Conservation (phyloP, 140 eudicot genomes). For the Senecio squalidus region DNA sequence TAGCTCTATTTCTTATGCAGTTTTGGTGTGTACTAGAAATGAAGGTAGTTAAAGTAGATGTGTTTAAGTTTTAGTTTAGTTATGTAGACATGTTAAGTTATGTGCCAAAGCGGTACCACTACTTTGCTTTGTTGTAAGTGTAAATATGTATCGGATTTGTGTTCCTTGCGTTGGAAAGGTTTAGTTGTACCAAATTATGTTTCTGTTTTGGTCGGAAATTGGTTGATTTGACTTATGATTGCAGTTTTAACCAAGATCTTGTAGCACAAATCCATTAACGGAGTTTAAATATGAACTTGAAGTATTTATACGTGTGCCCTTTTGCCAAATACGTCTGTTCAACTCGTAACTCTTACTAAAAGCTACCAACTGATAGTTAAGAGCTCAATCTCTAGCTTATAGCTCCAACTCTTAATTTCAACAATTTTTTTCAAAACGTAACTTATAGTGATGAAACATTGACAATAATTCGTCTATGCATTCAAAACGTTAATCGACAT, state of each 20-base stretch:
- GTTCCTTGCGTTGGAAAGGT: neutral
- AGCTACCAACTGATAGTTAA: no score
- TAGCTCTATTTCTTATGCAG: conserved; percentile 7
- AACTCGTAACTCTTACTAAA: no score
- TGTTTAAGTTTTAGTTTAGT: no score
- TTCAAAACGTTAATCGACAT: no score
- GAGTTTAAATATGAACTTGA: neutral
- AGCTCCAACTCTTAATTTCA: no score
- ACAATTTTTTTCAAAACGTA: no score
- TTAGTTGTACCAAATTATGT: neutral
- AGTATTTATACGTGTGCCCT: no score
- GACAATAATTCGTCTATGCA: no score
- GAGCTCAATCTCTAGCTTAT: no score
- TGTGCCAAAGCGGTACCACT: conserved; percentile 1
- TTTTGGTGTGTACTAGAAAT: conserved; percentile 16
- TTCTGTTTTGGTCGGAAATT: neutral
- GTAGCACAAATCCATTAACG: neutral
- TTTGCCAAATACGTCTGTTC: no score
- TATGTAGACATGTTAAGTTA: conserved; percentile 10
- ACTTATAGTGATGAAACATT: no score
- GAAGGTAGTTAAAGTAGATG: conserved; percentile 16
- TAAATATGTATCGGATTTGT: conserved; percentile 9
- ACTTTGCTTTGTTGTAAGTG: conserved; percentile 13
- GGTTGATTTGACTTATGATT: neutral
- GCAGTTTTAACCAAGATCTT: neutral